Evolutionary conservation across 179 eudicot genomes (phyloP).

Genomic region (Beta macrorhiza): DNA sequence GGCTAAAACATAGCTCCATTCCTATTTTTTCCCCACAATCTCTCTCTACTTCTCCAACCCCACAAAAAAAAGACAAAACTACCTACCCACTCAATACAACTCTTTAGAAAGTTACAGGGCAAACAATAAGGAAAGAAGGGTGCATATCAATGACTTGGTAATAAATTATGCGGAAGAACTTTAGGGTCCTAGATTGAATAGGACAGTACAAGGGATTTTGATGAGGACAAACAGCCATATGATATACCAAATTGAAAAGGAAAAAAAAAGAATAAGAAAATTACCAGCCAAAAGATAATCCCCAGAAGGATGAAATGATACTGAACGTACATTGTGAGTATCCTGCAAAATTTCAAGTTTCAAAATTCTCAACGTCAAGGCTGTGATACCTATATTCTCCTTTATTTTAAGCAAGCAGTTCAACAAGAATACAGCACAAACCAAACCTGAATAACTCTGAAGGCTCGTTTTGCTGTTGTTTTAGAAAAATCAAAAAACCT

Average conservation of each 20-base stretch:
- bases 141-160: not conserved
- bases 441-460: slow-evolving; percentile 79
- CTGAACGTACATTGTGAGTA: slow-evolving; percentile 84
- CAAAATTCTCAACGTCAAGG: not conserved
- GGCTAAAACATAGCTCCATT: no score
- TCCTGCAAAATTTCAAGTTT: slow-evolving; percentile 45
- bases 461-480: slow-evolving; percentile 77
- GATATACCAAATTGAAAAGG: not conserved
- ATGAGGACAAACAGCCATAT: not conserved
- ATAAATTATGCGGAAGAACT: not conserved
- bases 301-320: slow-evolving; percentile 86
- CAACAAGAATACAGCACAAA: slow-evolving; percentile 10
- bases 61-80: no score
- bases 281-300: slow-evolving; percentile 81
- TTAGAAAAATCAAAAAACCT: slow-evolving; percentile 91
- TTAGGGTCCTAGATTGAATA: not conserved
- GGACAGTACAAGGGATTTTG: not conserved
- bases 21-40: no score
- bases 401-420: not conserved
- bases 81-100: no score
- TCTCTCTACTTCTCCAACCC: no score
- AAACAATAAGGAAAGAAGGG: no score
- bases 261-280: slow-evolving; percentile 5
- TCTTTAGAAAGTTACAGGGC: no score
- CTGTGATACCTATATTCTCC: not conserved